Evolutionary conservation across 2,329 filamentous ascomycete genomes (phyloP).

Genomic region (Talaromyces sp.): DNA sequence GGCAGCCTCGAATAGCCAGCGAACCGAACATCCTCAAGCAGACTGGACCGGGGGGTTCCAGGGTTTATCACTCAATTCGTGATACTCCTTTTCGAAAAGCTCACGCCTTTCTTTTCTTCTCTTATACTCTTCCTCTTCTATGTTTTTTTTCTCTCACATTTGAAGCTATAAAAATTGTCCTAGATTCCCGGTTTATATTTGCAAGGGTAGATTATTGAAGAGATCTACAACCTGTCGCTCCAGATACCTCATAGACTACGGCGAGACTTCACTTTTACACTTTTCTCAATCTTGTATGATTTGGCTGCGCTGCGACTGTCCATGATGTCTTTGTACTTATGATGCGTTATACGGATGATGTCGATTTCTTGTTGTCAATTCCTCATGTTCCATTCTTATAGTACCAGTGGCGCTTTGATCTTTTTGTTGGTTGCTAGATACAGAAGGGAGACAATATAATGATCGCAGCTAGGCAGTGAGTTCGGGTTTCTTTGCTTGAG

Average conservation of each 20-base stretch:
- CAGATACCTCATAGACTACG: slow-evolving; percentile 29
- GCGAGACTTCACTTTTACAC: slow-evolving; percentile 20
- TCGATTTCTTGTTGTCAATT: background rate
- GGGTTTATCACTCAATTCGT: slow-evolving; percentile 65
- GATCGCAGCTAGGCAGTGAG: background rate
- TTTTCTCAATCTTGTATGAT: slow-evolving; percentile 15
- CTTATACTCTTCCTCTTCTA: background rate
- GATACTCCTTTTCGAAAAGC: background rate
- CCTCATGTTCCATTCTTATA: background rate
- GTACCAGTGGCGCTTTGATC: background rate
- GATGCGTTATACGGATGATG: background rate
- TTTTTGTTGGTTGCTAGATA: background rate
- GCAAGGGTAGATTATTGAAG: slow-evolving; percentile 22
- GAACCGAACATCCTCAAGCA: slow-evolving; percentile 33
- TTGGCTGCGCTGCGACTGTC: background rate
- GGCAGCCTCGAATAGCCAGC: slow-evolving; percentile 5
- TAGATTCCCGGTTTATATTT: slow-evolving; percentile 22
- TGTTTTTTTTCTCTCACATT: background rate
- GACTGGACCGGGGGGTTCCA: slow-evolving; percentile 65
- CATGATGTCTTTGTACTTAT: slow-evolving; percentile 8
- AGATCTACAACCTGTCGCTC: slow-evolving; percentile 25
- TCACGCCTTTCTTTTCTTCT: slow-evolving; percentile 7
- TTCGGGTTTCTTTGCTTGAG: background rate
- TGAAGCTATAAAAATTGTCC: background rate
- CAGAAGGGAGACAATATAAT: background rate